These are phyloP conservation scores for Stagonosporopsis cucurbitacearum DNA, from an alignment of 2,329 filamentous ascomycete genomes.

Conservation along the genomic window DNA sequence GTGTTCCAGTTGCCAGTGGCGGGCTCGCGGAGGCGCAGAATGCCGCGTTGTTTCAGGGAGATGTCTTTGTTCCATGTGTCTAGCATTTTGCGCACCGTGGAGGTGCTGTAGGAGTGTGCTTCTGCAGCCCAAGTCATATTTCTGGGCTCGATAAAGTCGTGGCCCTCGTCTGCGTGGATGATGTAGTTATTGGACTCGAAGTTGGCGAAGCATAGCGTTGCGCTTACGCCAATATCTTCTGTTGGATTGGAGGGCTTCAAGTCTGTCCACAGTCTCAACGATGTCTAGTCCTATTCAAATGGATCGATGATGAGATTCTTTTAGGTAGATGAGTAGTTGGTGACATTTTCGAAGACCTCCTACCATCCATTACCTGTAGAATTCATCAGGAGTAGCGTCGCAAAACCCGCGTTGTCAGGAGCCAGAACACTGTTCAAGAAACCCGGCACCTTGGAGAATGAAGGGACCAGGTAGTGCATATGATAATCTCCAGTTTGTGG, in stretches of 20 bases:
- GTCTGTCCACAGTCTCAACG: neutral
- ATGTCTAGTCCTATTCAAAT: neutral
- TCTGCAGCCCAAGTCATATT: neutral
- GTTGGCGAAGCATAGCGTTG: conserved; percentile 5
- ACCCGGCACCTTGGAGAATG: neutral
- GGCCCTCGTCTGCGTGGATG: neutral
- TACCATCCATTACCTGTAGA: neutral
- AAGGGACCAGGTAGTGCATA: neutral
- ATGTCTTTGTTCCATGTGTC: neutral
- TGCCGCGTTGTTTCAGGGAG: neutral
- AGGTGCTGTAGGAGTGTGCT: neutral
- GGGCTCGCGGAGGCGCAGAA: neutral
- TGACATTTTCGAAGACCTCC: neutral
- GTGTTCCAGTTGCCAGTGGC: neutral
- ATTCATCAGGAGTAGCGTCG: neutral
- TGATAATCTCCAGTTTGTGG: conserved; percentile 1
- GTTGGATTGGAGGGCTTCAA: neutral
- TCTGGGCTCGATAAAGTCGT: neutral
- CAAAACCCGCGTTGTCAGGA: neutral
- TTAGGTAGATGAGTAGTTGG: neutral
- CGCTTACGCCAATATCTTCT: neutral
- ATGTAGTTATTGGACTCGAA: neutral
- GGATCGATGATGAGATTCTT: neutral
- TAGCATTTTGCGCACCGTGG: neutral
- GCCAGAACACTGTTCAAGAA: neutral